Evolutionary conservation across 768 basidiomycete species (phyloP).

Genomic region (Suillus sp.): DNA sequence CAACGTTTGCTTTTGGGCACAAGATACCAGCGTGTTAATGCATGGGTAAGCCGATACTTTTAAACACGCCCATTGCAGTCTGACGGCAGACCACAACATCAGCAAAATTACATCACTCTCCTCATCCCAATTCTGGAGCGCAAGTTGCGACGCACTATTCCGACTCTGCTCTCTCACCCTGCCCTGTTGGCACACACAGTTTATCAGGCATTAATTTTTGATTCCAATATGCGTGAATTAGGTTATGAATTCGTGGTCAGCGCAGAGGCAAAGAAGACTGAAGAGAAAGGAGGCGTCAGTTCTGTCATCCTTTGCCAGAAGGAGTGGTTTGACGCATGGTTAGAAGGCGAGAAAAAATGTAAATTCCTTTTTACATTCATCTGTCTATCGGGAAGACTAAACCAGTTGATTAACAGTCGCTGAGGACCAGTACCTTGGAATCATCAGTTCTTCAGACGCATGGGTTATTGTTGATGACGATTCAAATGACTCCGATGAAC

Average conservation of each 20-base stretch:
- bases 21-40: conserved; percentile 64
- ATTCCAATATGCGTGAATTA: conserved; percentile 71
- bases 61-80: conserved; percentile 4
- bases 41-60: conserved; percentile 58
- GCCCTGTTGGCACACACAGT: conserved; percentile 93
- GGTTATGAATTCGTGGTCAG: conserved; percentile 57
- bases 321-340: conserved; percentile 92
- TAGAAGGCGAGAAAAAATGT: conserved; percentile 89
- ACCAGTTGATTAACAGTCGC: conserved; percentile 56
- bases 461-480: conserved; percentile 82
- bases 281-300: conserved; percentile 75
- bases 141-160: conserved; percentile 76
- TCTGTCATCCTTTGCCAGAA: conserved; percentile 78
- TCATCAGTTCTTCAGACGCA: conserved; percentile 79
- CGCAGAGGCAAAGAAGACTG: conserved; percentile 26
- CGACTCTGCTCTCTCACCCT: conserved; percentile 72
- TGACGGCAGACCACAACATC: conserved; percentile 12
- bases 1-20: conserved; percentile 70
- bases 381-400: neutral
- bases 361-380: conserved; percentile 31
- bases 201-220: conserved; percentile 89
- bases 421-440: conserved; percentile 82
- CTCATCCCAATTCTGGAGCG: conserved; percentile 77
- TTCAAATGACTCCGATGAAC: conserved; percentile 43
- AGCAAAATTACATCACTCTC: conserved; percentile 84